Conservation (phyloP, 169 alveolate genomes). For the Plasmodium adleri region DNA sequence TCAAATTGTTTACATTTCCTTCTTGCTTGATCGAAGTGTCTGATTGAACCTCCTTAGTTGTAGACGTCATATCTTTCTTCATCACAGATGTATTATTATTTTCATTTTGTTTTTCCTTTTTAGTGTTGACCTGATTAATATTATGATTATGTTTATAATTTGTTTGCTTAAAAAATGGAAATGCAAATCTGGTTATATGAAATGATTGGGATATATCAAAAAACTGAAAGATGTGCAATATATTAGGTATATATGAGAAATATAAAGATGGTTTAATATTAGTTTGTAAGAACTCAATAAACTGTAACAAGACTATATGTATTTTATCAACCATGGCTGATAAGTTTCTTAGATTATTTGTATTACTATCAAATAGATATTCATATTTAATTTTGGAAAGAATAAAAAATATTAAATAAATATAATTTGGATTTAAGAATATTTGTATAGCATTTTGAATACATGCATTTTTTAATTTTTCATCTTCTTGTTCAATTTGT, state of each 20-base stretch:
- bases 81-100: not conserved
- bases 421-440: constrained; percentile 36
- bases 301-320: constrained; percentile 44
- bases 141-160: not conserved
- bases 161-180: constrained; percentile 24
- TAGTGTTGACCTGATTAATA: not conserved
- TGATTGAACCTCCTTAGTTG: too few relatives aligned
- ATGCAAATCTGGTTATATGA: constrained; percentile 33
- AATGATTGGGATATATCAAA: constrained; percentile 56
- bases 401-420: constrained; percentile 24
- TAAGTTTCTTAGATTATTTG: constrained; percentile 39
- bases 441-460: constrained; percentile 15
- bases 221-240: constrained; percentile 17
- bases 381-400: constrained; percentile 58
- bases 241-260: constrained; percentile 25
- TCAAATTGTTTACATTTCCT: too few relatives aligned
- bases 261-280: constrained; percentile 27
- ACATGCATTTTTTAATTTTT: constrained; percentile 19
- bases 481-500: constrained; percentile 39
- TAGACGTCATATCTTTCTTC: too few relatives aligned
- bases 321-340: constrained; percentile 35
- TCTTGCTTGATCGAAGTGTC: too few relatives aligned
- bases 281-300: constrained; percentile 33
- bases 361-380: constrained; percentile 66
- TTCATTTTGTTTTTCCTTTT: not conserved